Evolutionary conservation across 2,329 filamentous ascomycete species (phyloP).

Genomic region (Anisogramma anomala): DNA sequence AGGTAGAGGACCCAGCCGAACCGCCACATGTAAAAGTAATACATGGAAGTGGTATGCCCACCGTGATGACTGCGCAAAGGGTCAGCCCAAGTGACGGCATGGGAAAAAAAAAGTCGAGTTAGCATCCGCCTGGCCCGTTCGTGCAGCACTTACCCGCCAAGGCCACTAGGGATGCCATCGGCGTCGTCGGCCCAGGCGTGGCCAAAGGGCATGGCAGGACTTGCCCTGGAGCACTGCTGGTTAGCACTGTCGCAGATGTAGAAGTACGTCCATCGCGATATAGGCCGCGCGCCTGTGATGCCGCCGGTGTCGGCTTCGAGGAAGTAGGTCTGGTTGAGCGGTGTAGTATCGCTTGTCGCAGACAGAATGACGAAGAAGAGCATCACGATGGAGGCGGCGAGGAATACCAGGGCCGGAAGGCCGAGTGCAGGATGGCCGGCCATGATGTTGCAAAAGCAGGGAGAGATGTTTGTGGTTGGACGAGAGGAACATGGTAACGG

Average conservation of each 20-base stretch:
- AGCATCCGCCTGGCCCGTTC: no score
- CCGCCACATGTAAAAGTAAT: slow-evolving; percentile 74
- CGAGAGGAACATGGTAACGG: no score
- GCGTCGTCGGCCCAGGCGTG: slow-evolving; percentile 51
- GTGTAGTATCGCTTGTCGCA: slow-evolving; percentile 36
- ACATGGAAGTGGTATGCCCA: slow-evolving; percentile 40
- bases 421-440: slow-evolving; percentile 24
- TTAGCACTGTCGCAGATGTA: slow-evolving; percentile 60
- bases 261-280: slow-evolving; percentile 85
- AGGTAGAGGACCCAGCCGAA: slow-evolving; percentile 91
- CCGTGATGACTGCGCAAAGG: slow-evolving; percentile 27
- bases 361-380: slow-evolving; percentile 50
- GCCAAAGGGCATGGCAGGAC: slow-evolving; percentile 57
- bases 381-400: slow-evolving; percentile 40
- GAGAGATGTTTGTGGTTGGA: no score
- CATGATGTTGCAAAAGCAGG: slow-evolving; percentile 7
- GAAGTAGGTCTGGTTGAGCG: slow-evolving; percentile 71
- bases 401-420: slow-evolving; percentile 34
- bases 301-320: slow-evolving; percentile 64
- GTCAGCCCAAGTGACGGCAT: no score
- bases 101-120: no score
- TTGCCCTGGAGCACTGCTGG: slow-evolving; percentile 50
- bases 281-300: slow-evolving; percentile 55
- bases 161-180: slow-evolving; percentile 29
- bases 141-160: slow-evolving; percentile 38